Conservation (phyloP, 441 rosid genomes). For the Croton setiger region DNA sequence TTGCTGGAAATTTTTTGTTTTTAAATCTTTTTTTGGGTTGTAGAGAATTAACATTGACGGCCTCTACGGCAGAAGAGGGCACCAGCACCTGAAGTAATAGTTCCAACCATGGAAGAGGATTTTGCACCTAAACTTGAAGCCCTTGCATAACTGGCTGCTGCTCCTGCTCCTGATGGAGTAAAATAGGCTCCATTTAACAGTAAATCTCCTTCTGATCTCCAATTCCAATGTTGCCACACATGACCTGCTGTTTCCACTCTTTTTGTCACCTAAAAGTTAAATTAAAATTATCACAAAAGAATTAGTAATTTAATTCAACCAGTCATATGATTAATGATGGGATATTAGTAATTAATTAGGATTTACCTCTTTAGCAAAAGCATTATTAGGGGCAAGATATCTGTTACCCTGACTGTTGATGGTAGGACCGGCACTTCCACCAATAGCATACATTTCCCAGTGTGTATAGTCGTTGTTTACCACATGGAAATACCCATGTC, state of each 20-base stretch:
- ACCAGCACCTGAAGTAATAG: constrained; percentile 59
- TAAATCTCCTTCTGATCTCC: constrained; percentile 93
- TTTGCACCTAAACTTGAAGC: constrained; percentile 95
- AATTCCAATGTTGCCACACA: constrained; percentile 75
- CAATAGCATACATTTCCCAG: constrained; percentile 98
- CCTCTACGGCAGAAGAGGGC: constrained; percentile 61
- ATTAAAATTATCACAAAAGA: background rate
- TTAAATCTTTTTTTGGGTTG: constrained; percentile 11
- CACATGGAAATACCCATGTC: constrained; percentile 95
- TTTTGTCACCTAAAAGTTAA: constrained; percentile 67
- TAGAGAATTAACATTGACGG: constrained; percentile 33
- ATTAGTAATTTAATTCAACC: background rate
- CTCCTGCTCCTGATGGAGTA: constrained; percentile 76
- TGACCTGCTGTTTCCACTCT: constrained; percentile 54
- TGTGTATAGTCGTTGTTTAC: constrained; percentile 98
- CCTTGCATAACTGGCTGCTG: constrained; percentile 76
- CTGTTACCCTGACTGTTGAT: constrained; percentile 97
- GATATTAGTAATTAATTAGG: background rate
- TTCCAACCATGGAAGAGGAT: constrained; percentile 75
- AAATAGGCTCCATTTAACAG: constrained; percentile 84
- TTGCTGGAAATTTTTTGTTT: background rate
- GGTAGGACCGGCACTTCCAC: constrained; percentile 90
- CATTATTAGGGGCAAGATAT: constrained; percentile 66
- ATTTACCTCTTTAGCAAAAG: constrained; percentile 76
- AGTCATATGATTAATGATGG: background rate